Evolutionary conservation across 148 eudicot genomes (phyloP).

Genomic region (Persicaria tinctoria): DNA sequence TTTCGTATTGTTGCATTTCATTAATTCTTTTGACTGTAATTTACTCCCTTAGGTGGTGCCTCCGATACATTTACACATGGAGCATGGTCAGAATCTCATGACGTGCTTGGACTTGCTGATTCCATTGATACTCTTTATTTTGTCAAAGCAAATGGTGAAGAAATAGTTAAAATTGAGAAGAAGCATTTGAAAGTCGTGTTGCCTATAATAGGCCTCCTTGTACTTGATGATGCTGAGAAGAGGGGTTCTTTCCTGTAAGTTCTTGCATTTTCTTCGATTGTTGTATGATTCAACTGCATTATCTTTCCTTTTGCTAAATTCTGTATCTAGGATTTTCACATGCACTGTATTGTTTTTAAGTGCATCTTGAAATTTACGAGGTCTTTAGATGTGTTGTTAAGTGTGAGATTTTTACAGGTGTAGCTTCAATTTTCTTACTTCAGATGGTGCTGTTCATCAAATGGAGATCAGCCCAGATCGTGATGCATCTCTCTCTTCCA

Average conservation of each 20-base stretch:
- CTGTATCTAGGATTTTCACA: background rate
- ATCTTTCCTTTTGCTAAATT: background rate
- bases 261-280: background rate
- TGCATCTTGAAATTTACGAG: background rate
- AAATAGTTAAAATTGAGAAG: slow-evolving; percentile 59
- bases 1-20: background rate
- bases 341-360: background rate
- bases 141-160: slow-evolving; percentile 87
- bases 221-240: slow-evolving; percentile 36
- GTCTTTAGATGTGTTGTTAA: slow-evolving; percentile 11
- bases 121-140: slow-evolving; percentile 60
- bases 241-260: slow-evolving; percentile 69
- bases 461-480: slow-evolving; percentile 83
- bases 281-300: background rate
- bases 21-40: background rate
- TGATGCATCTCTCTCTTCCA: slow-evolving; percentile 54
- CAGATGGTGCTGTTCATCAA: slow-evolving; percentile 74
- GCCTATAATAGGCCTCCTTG: slow-evolving; percentile 59
- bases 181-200: slow-evolving; percentile 48
- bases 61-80: slow-evolving; percentile 48
- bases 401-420: slow-evolving; percentile 50
- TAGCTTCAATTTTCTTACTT: slow-evolving; percentile 60
- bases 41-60: slow-evolving; percentile 41
- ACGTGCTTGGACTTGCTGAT: slow-evolving; percentile 72
- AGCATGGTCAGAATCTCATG: slow-evolving; percentile 91